Evolutionary conservation across 108 stramenopile species (phyloP).

Genomic region (Cyclostephanos tholiformis): DNA sequence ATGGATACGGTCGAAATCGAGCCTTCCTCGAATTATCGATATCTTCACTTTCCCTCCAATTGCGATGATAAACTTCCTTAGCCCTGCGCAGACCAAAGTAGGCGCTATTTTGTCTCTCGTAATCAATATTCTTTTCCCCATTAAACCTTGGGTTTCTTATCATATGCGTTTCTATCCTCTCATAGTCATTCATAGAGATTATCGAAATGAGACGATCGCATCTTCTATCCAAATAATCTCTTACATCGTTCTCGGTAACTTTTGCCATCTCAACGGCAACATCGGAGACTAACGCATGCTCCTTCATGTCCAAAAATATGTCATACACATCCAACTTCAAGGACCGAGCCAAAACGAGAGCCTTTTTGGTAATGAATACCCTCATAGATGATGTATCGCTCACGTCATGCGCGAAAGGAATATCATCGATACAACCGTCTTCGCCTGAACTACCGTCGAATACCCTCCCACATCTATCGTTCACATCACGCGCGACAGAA

Average conservation of each 20-base stretch:
- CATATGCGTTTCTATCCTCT: background rate
- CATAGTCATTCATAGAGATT: background rate
- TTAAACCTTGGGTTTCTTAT: background rate
- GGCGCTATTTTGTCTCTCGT: background rate
- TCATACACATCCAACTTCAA: slow-evolving; percentile 25
- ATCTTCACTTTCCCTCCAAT: background rate
- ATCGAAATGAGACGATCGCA: background rate
- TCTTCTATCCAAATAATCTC: slow-evolving; percentile 17
- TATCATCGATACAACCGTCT: background rate
- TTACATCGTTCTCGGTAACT: slow-evolving; percentile 1
- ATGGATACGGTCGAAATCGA: background rate
- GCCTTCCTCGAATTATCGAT: background rate
- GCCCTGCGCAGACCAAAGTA: background rate
- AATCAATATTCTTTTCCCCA: background rate
- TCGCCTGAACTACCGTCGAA: background rate
- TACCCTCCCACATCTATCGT: no score
- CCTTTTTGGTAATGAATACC: slow-evolving; percentile 18
- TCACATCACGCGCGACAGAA: no score
- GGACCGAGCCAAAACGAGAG: slow-evolving; percentile 26
- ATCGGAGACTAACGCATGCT: background rate
- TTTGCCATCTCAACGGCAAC: slow-evolving; percentile 2
- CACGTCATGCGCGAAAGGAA: background rate
- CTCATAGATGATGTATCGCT: slow-evolving; percentile 8
- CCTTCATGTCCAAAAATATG: slow-evolving; percentile 8
- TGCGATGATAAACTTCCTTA: background rate